phyloP scores from a whole-genome alignment of 2,329 filamentous ascomycete species.

The Fusarium brevicatenulatum region DNA sequence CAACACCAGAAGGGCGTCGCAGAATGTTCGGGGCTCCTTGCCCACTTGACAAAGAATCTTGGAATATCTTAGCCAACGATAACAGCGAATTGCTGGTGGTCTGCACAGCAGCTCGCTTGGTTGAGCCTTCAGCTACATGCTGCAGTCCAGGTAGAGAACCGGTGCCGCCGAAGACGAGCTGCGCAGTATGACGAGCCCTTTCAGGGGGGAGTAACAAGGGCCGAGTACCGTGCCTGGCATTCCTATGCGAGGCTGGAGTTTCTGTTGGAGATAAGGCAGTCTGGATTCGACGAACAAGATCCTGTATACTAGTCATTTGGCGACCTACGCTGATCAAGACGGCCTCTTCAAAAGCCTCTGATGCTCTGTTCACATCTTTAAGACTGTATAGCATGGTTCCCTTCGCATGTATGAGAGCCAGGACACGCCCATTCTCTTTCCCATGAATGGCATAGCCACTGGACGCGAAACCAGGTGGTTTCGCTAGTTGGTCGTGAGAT shows the following conservation, averaged over 20 bases:
- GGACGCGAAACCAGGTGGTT: slow-evolving; percentile 46
- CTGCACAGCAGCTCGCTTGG: slow-evolving; percentile 83
- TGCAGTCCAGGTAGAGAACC: slow-evolving; percentile 85
- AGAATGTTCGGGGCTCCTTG: slow-evolving; percentile 64
- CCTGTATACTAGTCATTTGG: slow-evolving; percentile 74
- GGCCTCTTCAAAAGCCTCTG: slow-evolving; percentile 92
- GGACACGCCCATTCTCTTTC: slow-evolving; percentile 88
- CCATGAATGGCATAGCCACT: slow-evolving; percentile 83
- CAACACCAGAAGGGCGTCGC: slow-evolving; percentile 77
- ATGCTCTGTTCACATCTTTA: slow-evolving; percentile 82
- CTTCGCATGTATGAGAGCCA: slow-evolving; percentile 95
- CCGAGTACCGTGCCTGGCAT: slow-evolving; percentile 20
- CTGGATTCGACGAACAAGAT: slow-evolving; percentile 82
- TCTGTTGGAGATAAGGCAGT: slow-evolving; percentile 66
- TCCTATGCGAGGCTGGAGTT: slow-evolving; percentile 14
- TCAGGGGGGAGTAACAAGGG: slow-evolving; percentile 86
- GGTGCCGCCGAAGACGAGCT: slow-evolving; percentile 79
- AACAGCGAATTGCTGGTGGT: slow-evolving; percentile 96
- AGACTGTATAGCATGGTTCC: slow-evolving; percentile 97
- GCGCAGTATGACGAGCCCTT: slow-evolving; percentile 82
- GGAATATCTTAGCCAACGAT: slow-evolving; percentile 96
- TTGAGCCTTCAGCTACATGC: slow-evolving; percentile 70
- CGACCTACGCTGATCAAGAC: slow-evolving; percentile 87
- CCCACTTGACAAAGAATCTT: slow-evolving; percentile 89
- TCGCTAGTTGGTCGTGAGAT: slow-evolving; percentile 32